Evolutionary conservation across 108 stramenopile species (phyloP).

Genomic region (Nitzschia putrida): DNA sequence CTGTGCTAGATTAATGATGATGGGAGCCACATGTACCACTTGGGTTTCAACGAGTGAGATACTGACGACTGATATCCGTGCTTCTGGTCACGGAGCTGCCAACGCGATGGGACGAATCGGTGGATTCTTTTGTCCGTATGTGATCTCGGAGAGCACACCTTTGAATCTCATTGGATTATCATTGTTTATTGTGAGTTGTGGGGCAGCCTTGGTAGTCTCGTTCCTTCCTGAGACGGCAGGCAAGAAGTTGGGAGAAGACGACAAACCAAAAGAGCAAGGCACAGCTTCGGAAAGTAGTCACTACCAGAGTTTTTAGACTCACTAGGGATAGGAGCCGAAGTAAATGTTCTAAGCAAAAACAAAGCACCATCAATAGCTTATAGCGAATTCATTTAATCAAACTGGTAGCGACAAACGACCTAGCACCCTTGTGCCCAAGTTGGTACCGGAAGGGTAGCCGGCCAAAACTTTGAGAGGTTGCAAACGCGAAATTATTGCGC

Average conservation of each 20-base stretch:
- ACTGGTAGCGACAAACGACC: too few species aligned
- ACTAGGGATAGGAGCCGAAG: too few species aligned
- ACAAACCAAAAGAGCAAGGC: too few species aligned
- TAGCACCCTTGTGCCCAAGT: too few species aligned
- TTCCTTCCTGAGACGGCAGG: slow-evolving; percentile 45
- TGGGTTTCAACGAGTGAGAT: slow-evolving; percentile 76
- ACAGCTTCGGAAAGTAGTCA: too few species aligned
- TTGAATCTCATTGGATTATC: slow-evolving; percentile 34
- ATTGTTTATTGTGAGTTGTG: slow-evolving; percentile 31
- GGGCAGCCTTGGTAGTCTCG: slow-evolving; percentile 11
- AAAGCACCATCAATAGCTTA: too few species aligned
- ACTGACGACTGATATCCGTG: slow-evolving; percentile 66
- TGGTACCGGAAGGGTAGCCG: too few species aligned
- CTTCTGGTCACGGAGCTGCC: slow-evolving; percentile 60
- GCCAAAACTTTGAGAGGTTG: too few species aligned
- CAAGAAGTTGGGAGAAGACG: slow-evolving; percentile 23
- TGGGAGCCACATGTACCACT: slow-evolving; percentile 44
- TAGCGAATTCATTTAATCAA: too few species aligned
- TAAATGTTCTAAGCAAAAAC: too few species aligned
- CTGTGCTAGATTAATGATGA: slow-evolving; percentile 2
- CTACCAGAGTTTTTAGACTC: too few species aligned
- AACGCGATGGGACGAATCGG: slow-evolving; percentile 56
- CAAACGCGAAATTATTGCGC: not conserved
- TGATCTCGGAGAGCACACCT: slow-evolving; percentile 36
- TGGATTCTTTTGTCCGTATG: slow-evolving; percentile 48